These are phyloP conservation scores for Ogataea populi-albae DNA, from an alignment of 805 yeast species.

Conservation along the genomic window DNA sequence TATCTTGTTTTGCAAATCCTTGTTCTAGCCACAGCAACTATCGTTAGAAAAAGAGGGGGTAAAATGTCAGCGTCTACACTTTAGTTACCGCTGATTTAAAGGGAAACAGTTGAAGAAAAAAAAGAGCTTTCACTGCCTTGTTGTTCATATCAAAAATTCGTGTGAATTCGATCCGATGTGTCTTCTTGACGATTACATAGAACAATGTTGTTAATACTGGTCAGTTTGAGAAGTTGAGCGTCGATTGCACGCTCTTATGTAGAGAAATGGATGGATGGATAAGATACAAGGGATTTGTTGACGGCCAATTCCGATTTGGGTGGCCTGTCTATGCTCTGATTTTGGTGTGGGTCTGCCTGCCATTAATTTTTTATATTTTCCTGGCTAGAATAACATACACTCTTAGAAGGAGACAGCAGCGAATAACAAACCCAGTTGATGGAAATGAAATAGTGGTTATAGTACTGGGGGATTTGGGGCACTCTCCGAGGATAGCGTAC, in stretches of 20 bases:
- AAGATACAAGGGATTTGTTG: conserved; percentile 22
- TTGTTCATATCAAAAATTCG: no score
- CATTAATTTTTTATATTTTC: conserved; percentile 39
- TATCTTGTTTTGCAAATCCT: conserved; percentile 4
- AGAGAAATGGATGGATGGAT: conserved; percentile 22
- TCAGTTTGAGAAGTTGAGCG: no score
- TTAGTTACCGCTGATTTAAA: no score
- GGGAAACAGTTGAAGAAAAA: no score
- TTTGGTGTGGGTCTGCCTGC: conserved; percentile 44
- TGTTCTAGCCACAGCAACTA: no score
- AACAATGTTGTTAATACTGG: no score
- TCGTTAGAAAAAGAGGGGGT: no score
- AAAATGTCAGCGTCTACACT: no score
- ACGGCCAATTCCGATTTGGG: conserved; percentile 27
- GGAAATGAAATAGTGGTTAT: conserved; percentile 64
- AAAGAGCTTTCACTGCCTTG: no score
- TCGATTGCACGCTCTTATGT: no score
- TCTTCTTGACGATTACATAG: no score
- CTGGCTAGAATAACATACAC: conserved; percentile 37
- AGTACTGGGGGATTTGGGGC: conserved; percentile 91
- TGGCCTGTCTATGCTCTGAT: conserved; percentile 45
- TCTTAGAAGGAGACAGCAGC: conserved; percentile 9
- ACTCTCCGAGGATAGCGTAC: conserved; percentile 91
- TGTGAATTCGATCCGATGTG: no score
- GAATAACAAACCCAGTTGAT: conserved; percentile 12